Evolutionary conservation across 1,139 yeast genomes (phyloP), one percentile per base, ranked within the genome.

Genomic region (Scheffersomyces illinoinensis): DNA sequence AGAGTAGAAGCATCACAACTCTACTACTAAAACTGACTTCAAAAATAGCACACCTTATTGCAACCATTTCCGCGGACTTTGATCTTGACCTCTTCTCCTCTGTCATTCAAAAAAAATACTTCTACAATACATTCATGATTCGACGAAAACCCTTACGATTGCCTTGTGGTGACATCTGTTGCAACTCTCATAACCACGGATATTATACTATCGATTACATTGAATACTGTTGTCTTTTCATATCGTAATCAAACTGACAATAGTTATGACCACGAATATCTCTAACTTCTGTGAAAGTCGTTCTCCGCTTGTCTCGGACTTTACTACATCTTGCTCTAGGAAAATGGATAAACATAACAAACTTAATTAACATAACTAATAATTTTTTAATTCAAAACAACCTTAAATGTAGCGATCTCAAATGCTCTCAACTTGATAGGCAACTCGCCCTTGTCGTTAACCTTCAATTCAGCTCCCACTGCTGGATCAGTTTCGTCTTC

Each of bases 341-440:
- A 33, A 26, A 33, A 33, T 33, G 12, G 43, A 33, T 33, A 12
- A 33, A 33, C 43, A 33, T 33, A 33, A 12, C 43, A 12, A 33
- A 33, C 43, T 10, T 33, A 33, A 12, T 17, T 33, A 33, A 33
- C 43, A 33, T 24, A 33, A 26, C 33, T 7, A 6, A 33, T 17
- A 33, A 33, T 48, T 43, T 47, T 23, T 52, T 59, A 60, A 43
- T 58, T 64, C 64, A 85, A 76, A 58, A 82, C 76, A 46, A 86
- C 74, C 65, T 85, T 85, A 70, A 71, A 87, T 6, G 93, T 86
- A 7, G 88, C 90, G 63, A 93, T 85, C 69, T 93, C 97, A 73
- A 93, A 93, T 1, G 93, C 90, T 65, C 89, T 83, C 61, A 91
- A 79, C 6, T 80, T 74, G 54, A 91, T 76, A 14, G 73, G 72